A percentile compares a stretch with the other conserved stretches of the same genome.
These are phyloP conservation scores for Phlyctochytrium bullatum DNA, from an alignment of 192 early-diverging fungal species.

Conservation along the genomic window DNA sequence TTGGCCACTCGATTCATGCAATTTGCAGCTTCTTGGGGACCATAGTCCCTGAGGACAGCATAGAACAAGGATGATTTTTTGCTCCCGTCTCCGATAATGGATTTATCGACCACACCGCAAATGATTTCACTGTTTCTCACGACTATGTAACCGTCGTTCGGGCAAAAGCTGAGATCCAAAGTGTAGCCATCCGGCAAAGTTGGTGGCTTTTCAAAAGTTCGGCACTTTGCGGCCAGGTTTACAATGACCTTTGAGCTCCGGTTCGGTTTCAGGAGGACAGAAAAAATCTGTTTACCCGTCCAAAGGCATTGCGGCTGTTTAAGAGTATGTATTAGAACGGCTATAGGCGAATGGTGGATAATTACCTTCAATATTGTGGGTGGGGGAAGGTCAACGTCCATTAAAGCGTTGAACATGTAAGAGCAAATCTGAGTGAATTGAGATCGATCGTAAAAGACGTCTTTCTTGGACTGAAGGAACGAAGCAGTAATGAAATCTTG, in stretches of 20 bases:
- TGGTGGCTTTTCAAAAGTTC: constrained; percentile 51
- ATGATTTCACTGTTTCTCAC: constrained; percentile 94
- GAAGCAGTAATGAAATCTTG: constrained; percentile 99
- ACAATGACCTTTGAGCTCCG: constrained; percentile 60
- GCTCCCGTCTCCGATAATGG: constrained; percentile 93
- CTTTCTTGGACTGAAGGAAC: constrained; percentile 90
- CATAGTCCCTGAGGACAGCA: constrained; percentile 88
- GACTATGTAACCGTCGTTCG: constrained; percentile 85
- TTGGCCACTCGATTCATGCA: constrained; percentile 95
- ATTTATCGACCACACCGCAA: constrained; percentile 92
- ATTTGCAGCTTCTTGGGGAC: constrained; percentile 76
- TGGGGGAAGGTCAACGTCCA: constrained; percentile 88
- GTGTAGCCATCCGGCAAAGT: constrained; percentile 18
- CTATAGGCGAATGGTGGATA: constrained; percentile 10
- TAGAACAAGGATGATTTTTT: constrained; percentile 96
- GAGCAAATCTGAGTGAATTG: constrained; percentile 91
- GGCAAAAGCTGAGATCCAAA: constrained; percentile 61
- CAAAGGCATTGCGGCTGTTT: constrained; percentile 74
- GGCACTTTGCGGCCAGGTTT: constrained; percentile 85
- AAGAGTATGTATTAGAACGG: too few relatives aligned
- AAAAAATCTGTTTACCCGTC: constrained; percentile 97
- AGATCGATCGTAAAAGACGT: constrained; percentile 91
- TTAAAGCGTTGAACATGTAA: constrained; percentile 83
- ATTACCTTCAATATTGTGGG: constrained; percentile 80
- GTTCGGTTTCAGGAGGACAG: constrained; percentile 86